Evolutionary conservation across 495 filamentous ascomycete genomes (phyloP).

Genomic region (Aspergillus affinis): DNA sequence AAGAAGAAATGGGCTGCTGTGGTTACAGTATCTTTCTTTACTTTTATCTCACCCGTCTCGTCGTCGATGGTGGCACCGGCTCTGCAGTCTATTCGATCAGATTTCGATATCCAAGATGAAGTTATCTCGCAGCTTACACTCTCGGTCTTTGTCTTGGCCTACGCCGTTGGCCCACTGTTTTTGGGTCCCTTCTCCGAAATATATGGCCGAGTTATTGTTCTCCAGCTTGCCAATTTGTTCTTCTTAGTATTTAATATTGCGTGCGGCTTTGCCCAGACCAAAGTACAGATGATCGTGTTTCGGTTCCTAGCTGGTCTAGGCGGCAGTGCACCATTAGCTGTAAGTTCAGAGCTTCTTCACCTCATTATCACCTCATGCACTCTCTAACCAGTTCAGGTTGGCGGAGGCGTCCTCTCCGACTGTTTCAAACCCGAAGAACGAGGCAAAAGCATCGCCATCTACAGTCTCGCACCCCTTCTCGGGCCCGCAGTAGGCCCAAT

Average conservation of each 20-base stretch:
- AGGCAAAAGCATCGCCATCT: slow-evolving; percentile 62
- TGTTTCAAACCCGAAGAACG: slow-evolving; percentile 63
- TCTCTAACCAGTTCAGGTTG: slow-evolving; percentile 35
- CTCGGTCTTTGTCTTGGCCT: slow-evolving; percentile 75
- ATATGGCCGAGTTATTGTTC: slow-evolving; percentile 64
- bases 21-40: slow-evolving; percentile 58
- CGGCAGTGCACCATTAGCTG: slow-evolving; percentile 52
- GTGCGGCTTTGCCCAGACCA: slow-evolving; percentile 52
- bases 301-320: slow-evolving; percentile 60
- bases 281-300: slow-evolving; percentile 52
- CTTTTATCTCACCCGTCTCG: slow-evolving; percentile 71
- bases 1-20: slow-evolving; percentile 64
- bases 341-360: slow-evolving; percentile 24
- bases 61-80: slow-evolving; percentile 75
- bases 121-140: slow-evolving; percentile 60
- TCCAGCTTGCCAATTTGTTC: slow-evolving; percentile 62
- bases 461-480: slow-evolving; percentile 63
- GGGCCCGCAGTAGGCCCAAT: slow-evolving; percentile 67
- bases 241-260: slow-evolving; percentile 63
- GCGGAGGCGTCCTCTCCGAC: slow-evolving; percentile 63
- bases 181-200: slow-evolving; percentile 73
- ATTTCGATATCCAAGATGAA: slow-evolving; percentile 59
- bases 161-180: slow-evolving; percentile 67
- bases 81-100: slow-evolving; percentile 51
- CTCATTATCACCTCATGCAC: background rate